Evolutionary conservation across 2,329 filamentous ascomycete species (phyloP).

Genomic region (Aspergillus sp.): DNA sequence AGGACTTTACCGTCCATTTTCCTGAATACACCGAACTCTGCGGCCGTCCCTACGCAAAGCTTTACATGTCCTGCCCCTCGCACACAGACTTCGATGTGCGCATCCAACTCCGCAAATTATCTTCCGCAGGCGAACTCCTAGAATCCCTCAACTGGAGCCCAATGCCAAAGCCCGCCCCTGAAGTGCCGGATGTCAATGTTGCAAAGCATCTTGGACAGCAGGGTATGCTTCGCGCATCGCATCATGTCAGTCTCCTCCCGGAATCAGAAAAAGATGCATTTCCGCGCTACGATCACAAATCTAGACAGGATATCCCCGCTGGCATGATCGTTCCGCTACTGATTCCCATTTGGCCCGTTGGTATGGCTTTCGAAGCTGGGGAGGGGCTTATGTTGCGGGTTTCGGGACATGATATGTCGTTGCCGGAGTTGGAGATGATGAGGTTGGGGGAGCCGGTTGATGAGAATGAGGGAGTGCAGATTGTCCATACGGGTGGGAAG

Average conservation of each 20-base stretch:
- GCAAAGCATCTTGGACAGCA: conserved; percentile 15
- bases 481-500: conserved; percentile 8
- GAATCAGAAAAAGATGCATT: neutral
- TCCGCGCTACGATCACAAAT: conserved; percentile 3
- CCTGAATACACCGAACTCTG: conserved; percentile 6
- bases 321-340: conserved; percentile 8
- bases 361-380: conserved; percentile 17
- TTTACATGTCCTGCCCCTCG: conserved; percentile 10
- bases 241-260: conserved; percentile 1
- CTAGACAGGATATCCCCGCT: conserved; percentile 4
- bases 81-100: conserved; percentile 14
- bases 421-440: conserved; percentile 10
- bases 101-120: conserved; percentile 17
- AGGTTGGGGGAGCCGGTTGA: conserved; percentile 1
- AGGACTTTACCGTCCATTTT: conserved; percentile 9
- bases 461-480: conserved; percentile 10
- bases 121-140: conserved; percentile 7
- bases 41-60: conserved; percentile 5
- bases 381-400: conserved; percentile 15
- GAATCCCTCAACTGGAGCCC: conserved; percentile 12
- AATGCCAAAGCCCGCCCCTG: conserved; percentile 3
- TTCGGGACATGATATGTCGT: conserved; percentile 16
- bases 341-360: conserved; percentile 16
- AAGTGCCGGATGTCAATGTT: conserved; percentile 12
- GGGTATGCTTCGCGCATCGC: conserved; percentile 16